These are phyloP conservation scores for Chlorella sp. DNA, from an alignment of 139 green algal genomes.

Conservation along the genomic window DNA sequence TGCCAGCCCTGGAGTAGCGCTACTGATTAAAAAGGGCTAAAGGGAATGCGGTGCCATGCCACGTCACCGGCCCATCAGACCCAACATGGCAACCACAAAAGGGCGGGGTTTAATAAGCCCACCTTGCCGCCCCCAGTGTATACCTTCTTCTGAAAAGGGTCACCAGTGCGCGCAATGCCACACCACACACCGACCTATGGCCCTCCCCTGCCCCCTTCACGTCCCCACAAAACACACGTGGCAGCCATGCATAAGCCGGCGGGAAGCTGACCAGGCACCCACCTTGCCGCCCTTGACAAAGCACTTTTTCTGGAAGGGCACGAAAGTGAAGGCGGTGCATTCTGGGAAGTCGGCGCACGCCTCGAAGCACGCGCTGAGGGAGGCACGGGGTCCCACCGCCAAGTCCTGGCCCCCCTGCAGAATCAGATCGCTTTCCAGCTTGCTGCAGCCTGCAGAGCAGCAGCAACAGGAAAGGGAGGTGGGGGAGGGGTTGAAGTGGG, in stretches of 20 bases:
- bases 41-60: too few species aligned
- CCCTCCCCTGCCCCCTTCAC: too few species aligned
- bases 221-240: too few species aligned
- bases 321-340: constrained; percentile 20
- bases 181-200: too few species aligned
- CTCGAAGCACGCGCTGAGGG: neutral
- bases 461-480: neutral
- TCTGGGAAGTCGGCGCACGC: neutral
- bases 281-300: neutral
- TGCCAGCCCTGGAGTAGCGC: neutral
- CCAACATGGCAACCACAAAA: too few species aligned
- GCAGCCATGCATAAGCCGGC: neutral
- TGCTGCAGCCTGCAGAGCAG: neutral
- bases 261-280: neutral
- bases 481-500: too few species aligned
- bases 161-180: too few species aligned
- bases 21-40: too few species aligned
- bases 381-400: neutral
- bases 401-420: neutral
- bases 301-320: neutral
- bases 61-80: too few species aligned
- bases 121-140: too few species aligned
- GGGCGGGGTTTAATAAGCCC: too few species aligned
- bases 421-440: neutral
- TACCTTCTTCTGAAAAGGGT: too few species aligned